A percentile compares a stretch with the other conserved stretches of the same genome.
phyloP scores from a whole-genome alignment of 225 moss, liverwort and hornwort species.

The Antitrichia curtipendula region DNA sequence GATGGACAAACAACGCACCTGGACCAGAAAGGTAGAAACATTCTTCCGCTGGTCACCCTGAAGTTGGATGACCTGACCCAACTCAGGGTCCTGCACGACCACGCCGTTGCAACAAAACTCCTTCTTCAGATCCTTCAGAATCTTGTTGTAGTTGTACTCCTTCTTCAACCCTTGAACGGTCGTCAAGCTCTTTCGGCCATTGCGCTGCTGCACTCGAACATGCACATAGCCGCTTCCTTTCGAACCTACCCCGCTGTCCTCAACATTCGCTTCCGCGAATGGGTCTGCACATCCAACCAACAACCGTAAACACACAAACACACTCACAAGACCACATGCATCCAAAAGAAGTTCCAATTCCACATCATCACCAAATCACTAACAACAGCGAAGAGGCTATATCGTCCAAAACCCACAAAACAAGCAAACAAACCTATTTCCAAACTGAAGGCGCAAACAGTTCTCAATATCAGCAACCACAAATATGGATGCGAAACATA shows the following conservation, averaged over 20 bases:
- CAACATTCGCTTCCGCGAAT: conserved; percentile 99
- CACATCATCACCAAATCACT: neutral
- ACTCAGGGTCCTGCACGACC: conserved; percentile 85
- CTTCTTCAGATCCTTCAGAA: conserved; percentile 25
- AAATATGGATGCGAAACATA: neutral
- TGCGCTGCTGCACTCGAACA: conserved; percentile 33
- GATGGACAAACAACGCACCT: neutral
- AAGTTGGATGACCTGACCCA: conserved; percentile 96
- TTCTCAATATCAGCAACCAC: neutral
- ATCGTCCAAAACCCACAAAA: neutral
- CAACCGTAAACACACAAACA: neutral
- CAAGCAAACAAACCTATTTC: neutral
- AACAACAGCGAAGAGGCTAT: too few relatives aligned
- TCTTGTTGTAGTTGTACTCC: conserved; percentile 29
- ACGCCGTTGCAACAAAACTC: conserved; percentile 74
- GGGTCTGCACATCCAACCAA: conserved; percentile 29
- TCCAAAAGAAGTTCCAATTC: too few relatives aligned
- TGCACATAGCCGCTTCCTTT: conserved; percentile 49
- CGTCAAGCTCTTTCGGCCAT: conserved; percentile 32
- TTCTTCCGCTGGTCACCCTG: conserved; percentile 62
- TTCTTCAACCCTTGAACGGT: conserved; percentile 28
- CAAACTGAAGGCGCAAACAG: neutral
- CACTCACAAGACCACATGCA: neutral
- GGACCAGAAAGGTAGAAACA: conserved; percentile 88
- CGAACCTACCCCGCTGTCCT: conserved; percentile 83